Evolutionary conservation across 2,329 filamentous ascomycete species (phyloP).

Genomic region (Pseudocercospora pini-densiflorae): DNA sequence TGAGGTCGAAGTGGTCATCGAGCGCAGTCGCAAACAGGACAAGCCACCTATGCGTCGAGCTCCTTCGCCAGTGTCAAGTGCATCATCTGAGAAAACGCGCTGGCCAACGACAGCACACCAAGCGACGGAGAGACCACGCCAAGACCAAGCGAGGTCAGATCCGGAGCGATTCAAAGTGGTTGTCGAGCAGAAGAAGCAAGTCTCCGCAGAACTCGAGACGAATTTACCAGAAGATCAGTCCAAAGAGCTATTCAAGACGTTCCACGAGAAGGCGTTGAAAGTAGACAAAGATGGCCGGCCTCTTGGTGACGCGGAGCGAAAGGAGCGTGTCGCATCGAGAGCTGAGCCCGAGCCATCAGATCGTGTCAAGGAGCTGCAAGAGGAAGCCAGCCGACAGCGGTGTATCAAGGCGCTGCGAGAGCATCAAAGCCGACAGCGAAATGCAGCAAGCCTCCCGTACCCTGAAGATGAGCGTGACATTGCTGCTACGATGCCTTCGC

Average conservation of each 20-base stretch:
- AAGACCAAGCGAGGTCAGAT: not conserved
- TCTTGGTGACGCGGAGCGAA: not conserved
- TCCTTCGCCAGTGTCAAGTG: not conserved
- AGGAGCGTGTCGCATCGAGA: not conserved
- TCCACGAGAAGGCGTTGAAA: too few relatives aligned
- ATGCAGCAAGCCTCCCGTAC: not conserved
- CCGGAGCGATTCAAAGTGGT: not conserved
- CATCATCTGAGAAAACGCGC: constrained; percentile 21
- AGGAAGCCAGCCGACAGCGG: too few relatives aligned
- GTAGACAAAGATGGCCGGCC: too few relatives aligned
- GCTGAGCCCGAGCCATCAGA: not conserved
- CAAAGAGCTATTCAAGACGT: too few relatives aligned
- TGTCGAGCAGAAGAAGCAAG: not conserved
- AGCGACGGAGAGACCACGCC: not conserved
- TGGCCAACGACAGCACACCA: constrained; percentile 13
- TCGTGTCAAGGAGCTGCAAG: not conserved
- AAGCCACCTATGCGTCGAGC: not conserved
- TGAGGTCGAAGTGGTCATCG: not conserved
- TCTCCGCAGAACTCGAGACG: not conserved
- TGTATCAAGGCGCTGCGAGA: too few relatives aligned
- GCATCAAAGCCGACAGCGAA: too few relatives aligned
- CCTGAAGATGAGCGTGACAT: constrained; percentile 7
- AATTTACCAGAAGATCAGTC: not conserved
- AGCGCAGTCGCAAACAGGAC: not conserved
- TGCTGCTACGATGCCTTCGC: constrained; percentile 18